Percentiles rank a stretch among this genome's conserved stretches.
Evolutionary conservation across 2,329 filamentous ascomycete species (phyloP).

Genomic region (Claviceps citrina): DNA sequence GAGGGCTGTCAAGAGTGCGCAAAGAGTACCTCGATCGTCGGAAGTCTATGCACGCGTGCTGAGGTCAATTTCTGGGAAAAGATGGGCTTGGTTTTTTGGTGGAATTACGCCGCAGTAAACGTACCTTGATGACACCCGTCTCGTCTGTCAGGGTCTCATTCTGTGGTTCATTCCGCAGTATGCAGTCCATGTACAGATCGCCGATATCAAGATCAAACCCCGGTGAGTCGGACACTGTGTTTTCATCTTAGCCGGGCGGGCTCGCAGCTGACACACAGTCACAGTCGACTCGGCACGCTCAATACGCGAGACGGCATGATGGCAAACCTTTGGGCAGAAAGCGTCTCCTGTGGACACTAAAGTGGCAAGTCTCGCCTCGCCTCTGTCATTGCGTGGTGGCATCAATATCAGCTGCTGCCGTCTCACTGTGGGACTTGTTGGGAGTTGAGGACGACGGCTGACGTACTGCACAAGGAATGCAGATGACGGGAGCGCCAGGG

Average conservation of each 20-base stretch:
- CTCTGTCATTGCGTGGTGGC: background rate
- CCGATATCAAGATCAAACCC: background rate
- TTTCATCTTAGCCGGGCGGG: background rate
- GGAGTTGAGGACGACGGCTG: background rate
- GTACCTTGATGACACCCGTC: slow-evolving; percentile 2
- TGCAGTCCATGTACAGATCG: slow-evolving; percentile 3
- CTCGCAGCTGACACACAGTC: background rate
- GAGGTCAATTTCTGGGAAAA: slow-evolving; percentile 1
- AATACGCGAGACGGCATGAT: background rate
- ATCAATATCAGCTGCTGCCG: background rate
- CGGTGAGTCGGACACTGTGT: background rate
- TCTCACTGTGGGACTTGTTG: background rate
- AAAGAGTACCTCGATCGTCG: slow-evolving; percentile 3
- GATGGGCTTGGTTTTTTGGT: background rate
- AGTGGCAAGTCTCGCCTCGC: slow-evolving; percentile 3
- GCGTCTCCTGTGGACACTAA: slow-evolving; percentile 1
- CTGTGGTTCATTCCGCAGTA: slow-evolving; percentile 1
- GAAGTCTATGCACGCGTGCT: slow-evolving; percentile 1
- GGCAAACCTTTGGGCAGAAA: slow-evolving; percentile 3
- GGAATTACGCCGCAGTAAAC: background rate
- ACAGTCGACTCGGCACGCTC: background rate
- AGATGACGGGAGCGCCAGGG: background rate
- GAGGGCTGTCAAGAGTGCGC: too few relatives aligned
- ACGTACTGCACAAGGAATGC: slow-evolving; percentile 4
- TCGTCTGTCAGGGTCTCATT: slow-evolving; percentile 2